Evolutionary conservation across 2,329 filamentous ascomycete species (phyloP), one percentile per base, ranked within the genome.

Genomic region (Pyricularia pennisetigena): DNA sequence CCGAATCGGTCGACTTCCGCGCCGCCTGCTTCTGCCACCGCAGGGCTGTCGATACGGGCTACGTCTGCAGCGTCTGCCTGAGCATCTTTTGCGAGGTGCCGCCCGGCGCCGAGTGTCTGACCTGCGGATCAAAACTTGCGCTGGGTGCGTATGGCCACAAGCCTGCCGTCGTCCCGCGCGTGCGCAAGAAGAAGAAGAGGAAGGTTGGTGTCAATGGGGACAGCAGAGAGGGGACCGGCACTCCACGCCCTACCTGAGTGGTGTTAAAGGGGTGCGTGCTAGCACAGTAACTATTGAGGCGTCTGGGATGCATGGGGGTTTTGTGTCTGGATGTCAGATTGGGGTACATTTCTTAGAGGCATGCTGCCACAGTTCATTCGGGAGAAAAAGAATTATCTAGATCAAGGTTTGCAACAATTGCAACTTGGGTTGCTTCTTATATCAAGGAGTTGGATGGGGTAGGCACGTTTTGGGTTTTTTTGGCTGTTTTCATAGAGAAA

Each of bases 1-100:
- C 92, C 54, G 91, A 94, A 68, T 89, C 90, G 63, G 93, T 99
- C 62, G 96, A 99, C 79, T 99, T 99, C 77, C 88, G 95, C 62
- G 94, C 96, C n/a, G 95, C 95, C 3, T 99, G 95, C 77, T 99
- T 99, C 80, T 99, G 95, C 77, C 95, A 99, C 79, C 86, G 94
- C 66, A 88, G 87, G 49, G 93, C 98, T 24, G 90, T 99, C 62
- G 93, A 97, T 78, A 88, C 94, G 1, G 95, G 94, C 9, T 99
- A 92, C 76, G 94, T 99, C 54, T 99, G 95, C 82, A 97, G 92
- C 70, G 93, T 99, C 73, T 99, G 95, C 76, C 82, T 99, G 63
- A 97, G 92, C 78, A 99, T 97, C 74, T 97, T 97, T 77, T 97
- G 93, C 79, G 82, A 86, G 73, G 77, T 84, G 1, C 86, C 85